phyloP scores from a whole-genome alignment of 768 basidiomycete genomes.

The Naematelia aurantialba region DNA sequence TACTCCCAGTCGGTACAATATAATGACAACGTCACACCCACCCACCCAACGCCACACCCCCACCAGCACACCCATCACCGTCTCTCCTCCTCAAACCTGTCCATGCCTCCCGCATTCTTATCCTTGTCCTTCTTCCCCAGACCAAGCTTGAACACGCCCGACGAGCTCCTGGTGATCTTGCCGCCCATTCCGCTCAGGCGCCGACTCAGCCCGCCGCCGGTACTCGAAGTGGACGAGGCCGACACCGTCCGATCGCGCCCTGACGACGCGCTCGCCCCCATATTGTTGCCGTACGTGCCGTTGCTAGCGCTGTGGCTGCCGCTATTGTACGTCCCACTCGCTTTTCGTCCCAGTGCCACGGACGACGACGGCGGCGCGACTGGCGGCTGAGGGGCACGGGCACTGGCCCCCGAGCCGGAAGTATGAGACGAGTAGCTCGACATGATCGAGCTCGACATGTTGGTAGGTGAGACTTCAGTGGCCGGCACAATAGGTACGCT shows the following conservation, averaged over 20 bases:
- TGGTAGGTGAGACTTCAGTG: constrained; percentile 2
- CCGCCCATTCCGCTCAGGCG: constrained; percentile 21
- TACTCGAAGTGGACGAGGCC: constrained; percentile 4
- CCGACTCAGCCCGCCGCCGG: constrained; percentile 27
- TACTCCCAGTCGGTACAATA: no score
- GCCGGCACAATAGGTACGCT: background rate
- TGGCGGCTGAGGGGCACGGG: background rate
- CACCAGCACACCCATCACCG: background rate
- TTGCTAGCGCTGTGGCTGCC: constrained; percentile 7
- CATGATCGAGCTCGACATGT: constrained; percentile 27
- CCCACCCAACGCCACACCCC: no score
- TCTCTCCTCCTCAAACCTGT: constrained; percentile 4
- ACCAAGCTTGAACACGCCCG: constrained; percentile 39
- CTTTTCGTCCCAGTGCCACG: background rate
- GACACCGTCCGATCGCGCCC: constrained; percentile 24
- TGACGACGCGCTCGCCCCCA: no score
- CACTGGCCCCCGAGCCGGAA: background rate
- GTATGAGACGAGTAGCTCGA: constrained; percentile 20
- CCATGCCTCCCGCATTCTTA: constrained; percentile 6
- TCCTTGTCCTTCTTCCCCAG: constrained; percentile 46
- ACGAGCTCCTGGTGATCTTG: constrained; percentile 23
- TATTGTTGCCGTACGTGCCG: background rate
- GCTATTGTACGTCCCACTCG: background rate
- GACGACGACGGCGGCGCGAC: no score
- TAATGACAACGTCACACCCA: no score